Conservation (phyloP, 352 stramenopile species). For the Phytophthora constricta region DNA sequence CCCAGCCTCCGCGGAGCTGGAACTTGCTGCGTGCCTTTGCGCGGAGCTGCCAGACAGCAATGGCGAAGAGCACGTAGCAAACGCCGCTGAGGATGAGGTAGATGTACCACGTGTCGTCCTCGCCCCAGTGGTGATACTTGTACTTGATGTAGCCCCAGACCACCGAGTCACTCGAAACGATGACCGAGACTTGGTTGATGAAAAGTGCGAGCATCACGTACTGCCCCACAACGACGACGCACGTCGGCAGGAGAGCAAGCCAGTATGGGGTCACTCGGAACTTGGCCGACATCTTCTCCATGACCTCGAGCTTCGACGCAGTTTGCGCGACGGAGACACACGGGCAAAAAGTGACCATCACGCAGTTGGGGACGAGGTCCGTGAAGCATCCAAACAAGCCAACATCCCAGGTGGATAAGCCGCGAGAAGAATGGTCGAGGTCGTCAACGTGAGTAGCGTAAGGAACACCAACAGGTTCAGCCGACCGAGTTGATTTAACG, state of each 20-base stretch:
- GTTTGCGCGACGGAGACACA: conserved; percentile 49
- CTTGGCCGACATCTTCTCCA: conserved; percentile 32
- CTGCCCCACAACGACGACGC: conserved; percentile 25
- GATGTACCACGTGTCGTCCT: conserved; percentile 35
- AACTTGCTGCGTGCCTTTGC: conserved; percentile 15
- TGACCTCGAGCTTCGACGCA: conserved; percentile 37
- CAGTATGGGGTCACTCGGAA: conserved; percentile 31
- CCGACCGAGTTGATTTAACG: conserved; percentile 26
- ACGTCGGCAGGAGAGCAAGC: conserved; percentile 22
- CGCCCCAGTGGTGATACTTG: conserved; percentile 35
- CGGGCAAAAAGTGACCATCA: conserved; percentile 43
- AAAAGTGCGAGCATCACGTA: conserved; percentile 35
- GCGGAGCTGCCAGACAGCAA: conserved; percentile 31
- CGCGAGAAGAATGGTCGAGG: neutral
- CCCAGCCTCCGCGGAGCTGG: conserved; percentile 26
- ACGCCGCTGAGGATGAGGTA: conserved; percentile 26
- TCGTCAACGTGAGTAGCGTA: conserved; percentile 24
- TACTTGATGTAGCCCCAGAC: conserved; percentile 40
- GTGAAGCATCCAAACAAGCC: conserved; percentile 46
- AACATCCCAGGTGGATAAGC: conserved; percentile 39
- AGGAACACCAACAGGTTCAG: conserved; percentile 10
- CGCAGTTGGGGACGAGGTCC: conserved; percentile 45
- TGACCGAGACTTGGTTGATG: conserved; percentile 30
- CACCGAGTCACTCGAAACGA: conserved; percentile 28
- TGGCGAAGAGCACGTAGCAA: conserved; percentile 34